phyloP scores from a whole-genome alignment of 768 basidiomycete genomes.

The Steccherinum ochraceum region DNA sequence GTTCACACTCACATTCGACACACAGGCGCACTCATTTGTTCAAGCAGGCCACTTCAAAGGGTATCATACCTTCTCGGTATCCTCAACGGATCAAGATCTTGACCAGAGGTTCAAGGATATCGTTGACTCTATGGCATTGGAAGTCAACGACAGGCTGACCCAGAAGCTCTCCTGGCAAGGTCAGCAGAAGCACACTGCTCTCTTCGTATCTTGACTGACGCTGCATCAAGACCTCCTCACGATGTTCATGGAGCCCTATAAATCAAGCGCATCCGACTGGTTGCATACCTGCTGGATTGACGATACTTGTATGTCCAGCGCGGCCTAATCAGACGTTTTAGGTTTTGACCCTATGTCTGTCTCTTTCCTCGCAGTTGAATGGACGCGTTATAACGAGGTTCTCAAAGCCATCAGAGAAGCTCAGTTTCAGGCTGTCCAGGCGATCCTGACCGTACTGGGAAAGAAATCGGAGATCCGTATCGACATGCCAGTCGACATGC shows the following conservation, averaged over 20 bases:
- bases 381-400: constrained; percentile 18
- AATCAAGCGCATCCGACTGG: constrained; percentile 16
- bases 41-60: background rate
- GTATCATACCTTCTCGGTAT: constrained; percentile 39
- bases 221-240: constrained; percentile 14
- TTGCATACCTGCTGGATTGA: constrained; percentile 20
- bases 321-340: too few relatives aligned
- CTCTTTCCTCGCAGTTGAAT: constrained; percentile 17
- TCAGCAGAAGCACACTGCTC: constrained; percentile 19
- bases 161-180: constrained; percentile 40
- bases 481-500: constrained; percentile 3
- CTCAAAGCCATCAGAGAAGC: constrained; percentile 7
- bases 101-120: constrained; percentile 47
- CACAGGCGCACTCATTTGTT: background rate
- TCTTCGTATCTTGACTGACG: background rate
- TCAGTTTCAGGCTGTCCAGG: constrained; percentile 1
- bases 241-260: constrained; percentile 15
- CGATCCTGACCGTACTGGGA: constrained; percentile 1
- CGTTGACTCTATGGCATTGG: constrained; percentile 39
- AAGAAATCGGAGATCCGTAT: background rate
- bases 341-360: background rate
- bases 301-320: constrained; percentile 16
- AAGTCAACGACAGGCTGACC: constrained; percentile 53
- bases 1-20: background rate
- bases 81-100: constrained; percentile 45